Conservation (phyloP, 345 rosid genomes). For the Microthlaspi erraticum region DNA sequence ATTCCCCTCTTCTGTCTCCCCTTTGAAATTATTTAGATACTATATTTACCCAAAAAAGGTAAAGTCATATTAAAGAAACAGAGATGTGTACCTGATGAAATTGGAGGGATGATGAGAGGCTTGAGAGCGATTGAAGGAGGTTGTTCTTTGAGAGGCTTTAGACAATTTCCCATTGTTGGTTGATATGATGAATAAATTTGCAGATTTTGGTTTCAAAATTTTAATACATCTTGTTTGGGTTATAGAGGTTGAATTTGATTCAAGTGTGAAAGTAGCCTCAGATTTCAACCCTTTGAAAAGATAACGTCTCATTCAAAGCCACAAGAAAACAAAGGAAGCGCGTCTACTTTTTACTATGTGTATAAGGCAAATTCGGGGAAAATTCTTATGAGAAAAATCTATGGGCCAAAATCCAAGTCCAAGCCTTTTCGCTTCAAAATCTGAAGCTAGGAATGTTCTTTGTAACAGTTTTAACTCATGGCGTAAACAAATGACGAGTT, state of each 20-base stretch:
- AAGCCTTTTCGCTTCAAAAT: conserved; percentile 1
- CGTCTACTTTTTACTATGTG: conserved; percentile 6
- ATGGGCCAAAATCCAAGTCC: background rate
- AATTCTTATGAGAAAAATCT: background rate
- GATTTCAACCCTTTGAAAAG: conserved; percentile 26
- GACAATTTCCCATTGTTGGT: conserved; percentile 34
- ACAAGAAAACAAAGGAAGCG: background rate
- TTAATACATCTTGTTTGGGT: background rate
- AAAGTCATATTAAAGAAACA: background rate
- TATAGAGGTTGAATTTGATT: conserved; percentile 15
- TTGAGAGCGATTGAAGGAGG: conserved; percentile 5
- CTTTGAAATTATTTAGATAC: background rate
- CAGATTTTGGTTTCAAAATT: conserved; percentile 9
- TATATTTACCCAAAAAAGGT: background rate
- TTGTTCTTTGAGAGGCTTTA: conserved; percentile 15
- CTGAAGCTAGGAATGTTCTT: too few species aligned
- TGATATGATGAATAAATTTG: background rate
- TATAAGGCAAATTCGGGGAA: background rate
- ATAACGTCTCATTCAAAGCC: conserved; percentile 11
- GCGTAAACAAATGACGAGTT: too few species aligned
- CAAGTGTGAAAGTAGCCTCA: conserved; percentile 29
- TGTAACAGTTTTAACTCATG: too few species aligned
- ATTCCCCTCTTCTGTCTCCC: background rate
- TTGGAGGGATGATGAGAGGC: conserved; percentile 24
- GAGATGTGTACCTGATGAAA: conserved; percentile 20